These are phyloP conservation scores for Aspergillus brunneoviolaceus DNA, from an alignment of 2,329 filamentous ascomycete species.

Conservation along the genomic window DNA sequence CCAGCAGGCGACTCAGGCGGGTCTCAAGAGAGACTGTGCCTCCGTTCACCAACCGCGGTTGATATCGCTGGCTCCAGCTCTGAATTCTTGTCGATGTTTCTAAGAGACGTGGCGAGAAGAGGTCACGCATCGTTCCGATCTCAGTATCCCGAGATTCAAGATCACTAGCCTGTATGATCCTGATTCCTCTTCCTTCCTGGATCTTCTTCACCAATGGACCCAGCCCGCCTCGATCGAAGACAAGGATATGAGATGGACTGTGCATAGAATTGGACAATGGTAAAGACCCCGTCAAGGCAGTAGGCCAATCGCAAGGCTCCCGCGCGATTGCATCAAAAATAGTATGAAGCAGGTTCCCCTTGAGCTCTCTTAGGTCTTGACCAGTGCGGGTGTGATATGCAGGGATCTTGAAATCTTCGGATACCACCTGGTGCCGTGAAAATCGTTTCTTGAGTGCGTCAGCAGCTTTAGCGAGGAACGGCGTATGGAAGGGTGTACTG, in stretches of 20 bases:
- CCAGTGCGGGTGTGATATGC: conserved; percentile 35
- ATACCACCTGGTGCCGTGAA: conserved; percentile 3
- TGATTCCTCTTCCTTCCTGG: conserved; percentile 16
- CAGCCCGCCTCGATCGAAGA: conserved; percentile 21
- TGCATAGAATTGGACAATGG: background rate
- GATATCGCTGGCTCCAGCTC: conserved; percentile 93
- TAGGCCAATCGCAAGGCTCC: conserved; percentile 21
- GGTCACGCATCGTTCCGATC: conserved; percentile 18
- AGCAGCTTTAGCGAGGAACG: conserved; percentile 31
- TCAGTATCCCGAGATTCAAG: conserved; percentile 17
- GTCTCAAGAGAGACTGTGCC: conserved; percentile 92
- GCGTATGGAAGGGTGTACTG: conserved; percentile 43
- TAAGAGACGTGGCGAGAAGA: conserved; percentile 15
- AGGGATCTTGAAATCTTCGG: conserved; percentile 25
- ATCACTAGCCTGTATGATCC: conserved; percentile 17
- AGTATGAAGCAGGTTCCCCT: conserved; percentile 11
- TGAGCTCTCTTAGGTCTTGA: conserved; percentile 23
- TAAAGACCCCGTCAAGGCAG: conserved; percentile 3
- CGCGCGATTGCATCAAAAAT: conserved; percentile 18
- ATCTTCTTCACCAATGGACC: conserved; percentile 13
- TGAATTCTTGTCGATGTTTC: conserved; percentile 71
- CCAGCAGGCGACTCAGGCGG: conserved; percentile 86
- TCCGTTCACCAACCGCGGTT: conserved; percentile 77
- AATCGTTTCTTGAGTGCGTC: conserved; percentile 20
- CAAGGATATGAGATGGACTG: conserved; percentile 15